Evolutionary conservation across 169 alveolate genomes (phyloP).

Genomic region (Sarcocystis neurona): DNA sequence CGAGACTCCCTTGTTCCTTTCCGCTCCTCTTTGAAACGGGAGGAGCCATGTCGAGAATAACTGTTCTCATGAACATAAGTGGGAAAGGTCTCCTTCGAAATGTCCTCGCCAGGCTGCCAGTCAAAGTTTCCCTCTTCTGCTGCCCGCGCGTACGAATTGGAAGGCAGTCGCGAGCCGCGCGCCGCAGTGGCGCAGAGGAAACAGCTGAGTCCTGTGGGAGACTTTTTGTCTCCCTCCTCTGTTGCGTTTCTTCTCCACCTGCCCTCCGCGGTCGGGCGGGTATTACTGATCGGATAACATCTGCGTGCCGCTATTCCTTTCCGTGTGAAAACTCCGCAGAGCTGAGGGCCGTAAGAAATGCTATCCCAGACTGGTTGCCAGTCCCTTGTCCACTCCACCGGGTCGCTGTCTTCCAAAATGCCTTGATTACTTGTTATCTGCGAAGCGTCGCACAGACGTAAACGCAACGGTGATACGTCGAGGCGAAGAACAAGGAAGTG

Average conservation of each 20-base stretch:
- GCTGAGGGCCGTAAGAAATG: slow-evolving; percentile 1
- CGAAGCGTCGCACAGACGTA: too few species aligned
- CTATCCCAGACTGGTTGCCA: slow-evolving; percentile 29
- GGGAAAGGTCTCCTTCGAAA: too few species aligned
- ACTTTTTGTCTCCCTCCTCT: background rate
- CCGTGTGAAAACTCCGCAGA: slow-evolving; percentile 22
- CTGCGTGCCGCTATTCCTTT: slow-evolving; percentile 29
- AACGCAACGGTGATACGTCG: too few species aligned
- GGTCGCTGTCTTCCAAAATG: slow-evolving; percentile 3
- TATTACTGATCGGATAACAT: background rate
- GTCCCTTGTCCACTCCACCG: slow-evolving; percentile 13
- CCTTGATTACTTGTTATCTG: slow-evolving; percentile 23
- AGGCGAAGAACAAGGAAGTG: too few species aligned
- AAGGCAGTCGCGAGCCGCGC: background rate
- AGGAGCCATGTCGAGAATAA: too few species aligned
- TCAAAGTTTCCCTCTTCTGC: background rate
- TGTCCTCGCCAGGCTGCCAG: background rate
- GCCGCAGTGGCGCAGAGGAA: slow-evolving; percentile 7
- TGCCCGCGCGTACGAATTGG: background rate
- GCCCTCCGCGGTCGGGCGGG: background rate
- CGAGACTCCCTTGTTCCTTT: too few species aligned
- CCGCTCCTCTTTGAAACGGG: too few species aligned
- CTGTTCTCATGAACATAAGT: too few species aligned
- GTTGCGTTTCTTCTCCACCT: background rate
- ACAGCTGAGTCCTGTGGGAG: background rate